Percentiles rank a stretch among this genome's conserved stretches.
These are phyloP conservation scores for Solanum habrochaites DNA, from an alignment of 257 asterid species.

Conservation along the genomic window DNA sequence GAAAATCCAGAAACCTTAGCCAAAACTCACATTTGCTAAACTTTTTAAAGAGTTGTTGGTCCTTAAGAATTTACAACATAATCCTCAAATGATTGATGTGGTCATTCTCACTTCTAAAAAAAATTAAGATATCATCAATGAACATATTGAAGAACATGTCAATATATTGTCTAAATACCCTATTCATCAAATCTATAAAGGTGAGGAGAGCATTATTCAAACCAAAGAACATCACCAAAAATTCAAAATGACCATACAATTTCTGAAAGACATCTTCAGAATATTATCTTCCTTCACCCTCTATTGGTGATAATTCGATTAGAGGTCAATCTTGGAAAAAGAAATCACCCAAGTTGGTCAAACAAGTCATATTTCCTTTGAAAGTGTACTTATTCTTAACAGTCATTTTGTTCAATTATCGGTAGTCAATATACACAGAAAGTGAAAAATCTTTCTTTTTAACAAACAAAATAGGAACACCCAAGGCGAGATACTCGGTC, in stretches of 20 bases:
- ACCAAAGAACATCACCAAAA: background rate
- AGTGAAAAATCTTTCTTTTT: background rate
- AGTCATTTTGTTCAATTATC: background rate
- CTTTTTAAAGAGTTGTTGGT: background rate
- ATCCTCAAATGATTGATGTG: background rate
- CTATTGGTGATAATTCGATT: background rate
- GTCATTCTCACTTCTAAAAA: background rate
- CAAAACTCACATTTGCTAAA: background rate
- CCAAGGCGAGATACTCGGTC: background rate
- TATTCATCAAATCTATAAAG: background rate
- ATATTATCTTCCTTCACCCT: background rate
- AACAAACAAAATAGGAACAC: background rate
- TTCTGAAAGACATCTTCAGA: no score
- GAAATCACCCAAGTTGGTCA: background rate
- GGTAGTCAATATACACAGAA: no score
- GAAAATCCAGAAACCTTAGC: background rate
- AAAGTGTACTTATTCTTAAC: no score
- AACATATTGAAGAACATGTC: background rate
- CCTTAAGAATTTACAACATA: background rate
- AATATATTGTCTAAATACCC: background rate
- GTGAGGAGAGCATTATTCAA: background rate
- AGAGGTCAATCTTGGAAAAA: background rate
- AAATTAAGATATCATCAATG: background rate
- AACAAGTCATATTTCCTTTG: background rate
- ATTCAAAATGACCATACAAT: background rate